These are phyloP conservation scores for Tephrocybe sp. DNA, from an alignment of 768 basidiomycete genomes.

Conservation along the genomic window DNA sequence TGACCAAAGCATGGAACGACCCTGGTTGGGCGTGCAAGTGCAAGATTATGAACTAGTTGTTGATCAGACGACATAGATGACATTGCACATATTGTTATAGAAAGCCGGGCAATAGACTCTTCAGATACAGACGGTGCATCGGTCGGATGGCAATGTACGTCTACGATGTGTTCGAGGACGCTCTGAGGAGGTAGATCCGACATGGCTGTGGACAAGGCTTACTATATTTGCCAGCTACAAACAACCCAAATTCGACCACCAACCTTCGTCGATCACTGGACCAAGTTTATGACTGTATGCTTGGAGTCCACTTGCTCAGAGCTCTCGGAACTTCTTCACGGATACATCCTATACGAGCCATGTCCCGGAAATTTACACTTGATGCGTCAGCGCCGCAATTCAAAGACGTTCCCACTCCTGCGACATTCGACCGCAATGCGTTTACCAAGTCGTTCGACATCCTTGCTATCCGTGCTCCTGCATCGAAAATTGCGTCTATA, in stretches of 20 bases:
- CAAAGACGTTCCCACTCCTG: conserved; percentile 44
- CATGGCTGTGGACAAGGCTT: neutral
- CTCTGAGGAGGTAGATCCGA: conserved; percentile 26
- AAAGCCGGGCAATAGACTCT: conserved; percentile 52
- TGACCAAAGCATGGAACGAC: conserved; percentile 89
- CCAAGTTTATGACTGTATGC: conserved; percentile 7
- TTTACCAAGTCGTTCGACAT: conserved; percentile 70
- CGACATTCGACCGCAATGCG: conserved; percentile 53
- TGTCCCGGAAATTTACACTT: conserved; percentile 37
- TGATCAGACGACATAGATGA: conserved; percentile 70
- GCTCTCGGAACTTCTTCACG: neutral
- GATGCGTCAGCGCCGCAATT: conserved; percentile 43
- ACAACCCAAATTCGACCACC: neutral
- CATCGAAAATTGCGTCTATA: conserved; percentile 52
- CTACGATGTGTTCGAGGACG: conserved; percentile 71
- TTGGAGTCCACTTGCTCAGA: conserved; percentile 6
- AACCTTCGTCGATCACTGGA: neutral
- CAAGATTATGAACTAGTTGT: conserved; percentile 64
- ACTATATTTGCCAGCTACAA: conserved; percentile 1
- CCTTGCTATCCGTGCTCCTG: conserved; percentile 65
- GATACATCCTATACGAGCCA: conserved; percentile 15
- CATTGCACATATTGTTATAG: conserved; percentile 84
- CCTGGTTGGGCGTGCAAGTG: conserved; percentile 56
- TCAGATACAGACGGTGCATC: conserved; percentile 54
- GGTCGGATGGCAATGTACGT: conserved; percentile 93